Base-by-base conservation (phyloP, 768 basidiomycete species). In the Auricularia sp. region DNA sequence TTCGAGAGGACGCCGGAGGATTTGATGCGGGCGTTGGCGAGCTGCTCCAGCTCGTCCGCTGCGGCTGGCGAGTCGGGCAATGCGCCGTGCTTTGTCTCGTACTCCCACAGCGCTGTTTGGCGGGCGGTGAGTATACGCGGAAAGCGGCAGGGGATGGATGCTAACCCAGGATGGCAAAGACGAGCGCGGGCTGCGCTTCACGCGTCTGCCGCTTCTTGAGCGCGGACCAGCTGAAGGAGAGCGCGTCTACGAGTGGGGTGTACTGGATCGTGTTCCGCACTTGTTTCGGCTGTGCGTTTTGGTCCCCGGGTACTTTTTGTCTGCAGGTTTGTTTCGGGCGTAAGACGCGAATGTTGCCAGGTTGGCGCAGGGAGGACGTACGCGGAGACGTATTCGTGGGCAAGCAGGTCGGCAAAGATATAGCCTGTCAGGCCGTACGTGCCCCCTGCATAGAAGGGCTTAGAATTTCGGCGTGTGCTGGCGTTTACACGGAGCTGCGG, bases 401-500 rank as follows among this genome's bases (percentile, higher is more conserved):
- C 80, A 64, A 94, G 79, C 64, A 99, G 80, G 73, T 98, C 95
- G 67, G 92, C 93, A 72, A 98, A 97, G 70, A 97, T 92, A 75
- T 93, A 99, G 16, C 96, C 96, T 58, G 87, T 77, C 65, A 95
- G 79, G 23, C 96, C 96, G 72, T 93, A 95, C 16, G 90, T 88
- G 11, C 91, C 91, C 1, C 94, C 94, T n/a, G 88, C 85, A 70
- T 97, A 98, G 73, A 98, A 88, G 5, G 91, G 87, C 67, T 87
- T 93, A 53, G 79, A 77, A 61, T 83, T 78, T 64, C 82, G 80
- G 66, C 94, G 81, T 73, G 93, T 93, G n/a, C 85, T 79, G 62
- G 84, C 82, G 73, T 98, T 95, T 63, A 95, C 80, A 61, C 77
- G 79, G 68, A 89, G 80, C 96, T 98, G 71, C 63, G 35, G 53